A percentile compares a stretch with the other conserved stretches of the same genome.
phyloP scores from a whole-genome alignment of 1,139 yeast species.

The Blastobotrys persicus region DNA sequence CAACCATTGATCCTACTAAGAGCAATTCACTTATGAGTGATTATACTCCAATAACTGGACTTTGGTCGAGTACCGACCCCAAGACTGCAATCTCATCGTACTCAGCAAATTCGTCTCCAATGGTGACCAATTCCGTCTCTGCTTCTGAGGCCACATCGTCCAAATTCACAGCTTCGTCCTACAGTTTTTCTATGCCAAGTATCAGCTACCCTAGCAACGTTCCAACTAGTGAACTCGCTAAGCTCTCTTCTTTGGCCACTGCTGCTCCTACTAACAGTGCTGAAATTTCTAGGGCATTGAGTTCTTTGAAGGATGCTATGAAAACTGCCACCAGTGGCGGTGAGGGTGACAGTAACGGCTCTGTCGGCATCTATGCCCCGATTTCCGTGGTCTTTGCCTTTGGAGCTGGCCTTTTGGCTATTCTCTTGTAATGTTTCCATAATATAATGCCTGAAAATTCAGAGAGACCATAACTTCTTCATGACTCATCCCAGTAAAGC shows the following conservation, averaged over 20 bases:
- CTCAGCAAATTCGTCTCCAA: background rate
- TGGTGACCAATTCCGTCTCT: background rate
- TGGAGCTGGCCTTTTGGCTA: constrained; percentile 4
- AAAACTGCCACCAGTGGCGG: background rate
- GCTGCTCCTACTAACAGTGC: background rate
- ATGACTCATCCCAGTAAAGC: background rate
- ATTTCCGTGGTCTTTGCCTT: background rate
- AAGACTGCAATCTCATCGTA: too few species aligned
- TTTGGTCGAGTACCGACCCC: too few species aligned
- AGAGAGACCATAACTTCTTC: background rate
- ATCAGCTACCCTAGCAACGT: background rate
- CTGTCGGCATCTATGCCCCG: background rate
- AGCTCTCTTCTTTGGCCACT: background rate
- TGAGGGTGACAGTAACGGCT: background rate
- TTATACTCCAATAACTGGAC: too few species aligned
- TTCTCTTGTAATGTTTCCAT: background rate
- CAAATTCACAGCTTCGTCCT: background rate
- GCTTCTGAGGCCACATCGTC: too few species aligned
- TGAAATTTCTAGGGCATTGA: background rate
- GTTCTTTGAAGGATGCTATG: constrained; percentile 1
- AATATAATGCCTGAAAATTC: background rate
- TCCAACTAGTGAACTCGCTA: background rate
- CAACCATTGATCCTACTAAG: constrained; percentile 3
- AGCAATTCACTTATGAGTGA: too few species aligned
- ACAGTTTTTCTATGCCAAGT: background rate